Evolutionary conservation across 805 yeast genomes (phyloP).

Genomic region (Aciculoconidium aculeatum): DNA sequence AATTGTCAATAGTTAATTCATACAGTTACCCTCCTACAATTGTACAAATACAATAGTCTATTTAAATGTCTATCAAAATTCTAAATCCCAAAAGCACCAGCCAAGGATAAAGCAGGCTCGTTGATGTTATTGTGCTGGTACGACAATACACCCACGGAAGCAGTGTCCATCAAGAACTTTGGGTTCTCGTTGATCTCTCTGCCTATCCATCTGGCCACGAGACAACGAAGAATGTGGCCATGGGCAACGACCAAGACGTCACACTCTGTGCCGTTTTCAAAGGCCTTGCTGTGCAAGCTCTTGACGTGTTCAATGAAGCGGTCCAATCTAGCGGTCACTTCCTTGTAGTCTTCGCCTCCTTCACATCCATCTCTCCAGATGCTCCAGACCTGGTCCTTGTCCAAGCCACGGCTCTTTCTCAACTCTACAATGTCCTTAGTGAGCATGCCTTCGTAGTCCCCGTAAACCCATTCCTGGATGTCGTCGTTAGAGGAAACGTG

Average conservation of each 20-base stretch:
- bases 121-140: constrained; percentile 79
- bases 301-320: constrained; percentile 60
- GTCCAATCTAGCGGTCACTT: constrained; percentile 71
- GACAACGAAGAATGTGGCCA: constrained; percentile 87
- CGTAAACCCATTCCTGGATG: constrained; percentile 92
- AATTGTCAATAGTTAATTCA: too few species aligned
- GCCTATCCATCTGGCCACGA: constrained; percentile 84
- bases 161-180: constrained; percentile 82
- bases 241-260: constrained; percentile 86
- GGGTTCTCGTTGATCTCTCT: constrained; percentile 61
- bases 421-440: constrained; percentile 61
- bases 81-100: constrained; percentile 69
- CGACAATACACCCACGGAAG: constrained; percentile 88
- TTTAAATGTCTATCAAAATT: constrained; percentile 1
- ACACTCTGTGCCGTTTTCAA: constrained; percentile 46
- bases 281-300: constrained; percentile 49
- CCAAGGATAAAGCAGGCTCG: constrained; percentile 82
- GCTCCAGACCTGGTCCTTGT: constrained; percentile 47
- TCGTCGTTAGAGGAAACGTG: constrained; percentile 52
- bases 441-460: constrained; percentile 84
- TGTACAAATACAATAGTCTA: neutral
- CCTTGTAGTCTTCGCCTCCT: constrained; percentile 67
- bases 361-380: constrained; percentile 95
- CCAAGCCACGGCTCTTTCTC: constrained; percentile 55
- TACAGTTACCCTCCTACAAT: too few species aligned